phyloP scores from a whole-genome alignment of 306 rosid genomes.

The Pterocarpus santalinus region DNA sequence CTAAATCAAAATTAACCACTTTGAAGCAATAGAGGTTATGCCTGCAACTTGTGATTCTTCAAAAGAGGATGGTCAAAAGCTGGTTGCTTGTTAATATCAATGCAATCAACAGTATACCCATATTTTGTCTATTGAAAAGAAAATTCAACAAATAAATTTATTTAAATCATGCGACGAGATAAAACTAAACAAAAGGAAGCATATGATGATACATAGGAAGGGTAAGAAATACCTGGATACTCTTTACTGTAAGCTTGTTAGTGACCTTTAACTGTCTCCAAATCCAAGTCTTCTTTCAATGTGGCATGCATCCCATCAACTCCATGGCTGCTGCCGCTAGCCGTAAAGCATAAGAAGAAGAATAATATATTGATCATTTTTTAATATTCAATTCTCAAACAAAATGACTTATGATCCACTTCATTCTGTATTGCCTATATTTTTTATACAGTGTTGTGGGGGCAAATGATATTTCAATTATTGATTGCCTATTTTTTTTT shows the following conservation, averaged over 20 bases:
- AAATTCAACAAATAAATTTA: not conserved
- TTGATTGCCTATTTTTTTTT: no score
- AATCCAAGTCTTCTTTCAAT: conserved; percentile 14
- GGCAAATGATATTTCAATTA: no score
- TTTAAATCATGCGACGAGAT: not conserved
- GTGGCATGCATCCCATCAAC: not conserved
- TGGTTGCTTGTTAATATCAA: conserved; percentile 37
- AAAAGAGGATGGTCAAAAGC: conserved; percentile 8
- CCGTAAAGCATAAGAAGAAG: not conserved
- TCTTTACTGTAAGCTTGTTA: conserved; percentile 37
- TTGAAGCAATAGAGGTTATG: no score
- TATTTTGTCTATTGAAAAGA: not conserved
- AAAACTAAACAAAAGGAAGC: not conserved
- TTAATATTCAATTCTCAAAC: no score
- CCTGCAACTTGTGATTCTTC: conserved; percentile 23
- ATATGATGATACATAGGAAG: not conserved
- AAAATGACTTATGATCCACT: no score
- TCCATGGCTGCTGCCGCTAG: not conserved
- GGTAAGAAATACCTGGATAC: conserved; percentile 14
- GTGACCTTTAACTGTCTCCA: conserved; percentile 15
- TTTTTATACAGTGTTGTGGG: no score
- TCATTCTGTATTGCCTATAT: no score
- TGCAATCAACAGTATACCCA: conserved; percentile 31
- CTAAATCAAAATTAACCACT: no score
- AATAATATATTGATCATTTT: not conserved